Evolutionary conservation across 2,329 filamentous ascomycete species (phyloP), one percentile per base, ranked within the genome.

Genomic region (Lojkania enalia): DNA sequence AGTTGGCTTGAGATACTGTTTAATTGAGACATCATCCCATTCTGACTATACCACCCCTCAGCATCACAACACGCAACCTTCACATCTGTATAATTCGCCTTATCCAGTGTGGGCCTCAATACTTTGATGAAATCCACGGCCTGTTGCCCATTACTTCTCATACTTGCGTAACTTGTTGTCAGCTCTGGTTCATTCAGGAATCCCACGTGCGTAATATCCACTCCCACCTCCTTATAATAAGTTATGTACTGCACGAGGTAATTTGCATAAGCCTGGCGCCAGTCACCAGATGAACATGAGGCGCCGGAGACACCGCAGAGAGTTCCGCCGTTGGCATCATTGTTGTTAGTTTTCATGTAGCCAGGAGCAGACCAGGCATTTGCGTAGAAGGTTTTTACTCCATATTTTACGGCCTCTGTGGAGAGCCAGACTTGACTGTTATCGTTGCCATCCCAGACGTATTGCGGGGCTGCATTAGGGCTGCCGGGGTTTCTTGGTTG

Each of bases 351-450:
- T 61, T 78, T 78, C 76, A 79, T 79, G 54, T 72, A 78, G 0
- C 73, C 74, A 1, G 75, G 76, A 1, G 76, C 76, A 31, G 67
- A 72, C 76, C 76, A 79, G 1, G 76, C 74, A 56, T 79, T 71
- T 3, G 73, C 73, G 48, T 77, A 76, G 33, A 78, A 66, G 2
- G 62, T 71, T 29, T 60, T 78, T 3, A 77, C 65, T 2, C 73
- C 72, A 42, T 74, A 72, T 3, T 59, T 58, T 5, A 64, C 57
- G 5, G 78, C 78, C 58, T 79, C 69, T 53, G 79, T 70, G 2
- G 72, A 72, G 19, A 82, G 68, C 70, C 73, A 81, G 9, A 82
- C 67, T 61, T 82, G 79, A 5, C 73, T 73, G 20, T 61, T 63
- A 38, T 65, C 61, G 32, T 63, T 60, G 12, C 55, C 55, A 35